A percentile compares a stretch with the other conserved stretches of the same genome.
phyloP scores from a whole-genome alignment of 768 basidiomycete genomes.

The Boletus barrowsii region DNA sequence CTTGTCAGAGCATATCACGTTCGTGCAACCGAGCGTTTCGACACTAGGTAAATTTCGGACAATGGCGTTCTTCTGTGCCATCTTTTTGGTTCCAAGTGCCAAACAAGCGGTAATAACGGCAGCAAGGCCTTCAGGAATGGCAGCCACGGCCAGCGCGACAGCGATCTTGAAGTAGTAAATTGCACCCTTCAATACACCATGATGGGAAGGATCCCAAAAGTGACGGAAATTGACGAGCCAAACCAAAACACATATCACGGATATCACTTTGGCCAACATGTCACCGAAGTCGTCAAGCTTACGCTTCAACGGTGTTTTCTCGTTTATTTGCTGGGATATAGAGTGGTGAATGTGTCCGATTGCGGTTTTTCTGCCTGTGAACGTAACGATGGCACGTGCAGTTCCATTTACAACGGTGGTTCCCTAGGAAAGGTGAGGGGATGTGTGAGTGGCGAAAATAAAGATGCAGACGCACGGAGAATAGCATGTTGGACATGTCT shows the following conservation, averaged over 20 bases:
- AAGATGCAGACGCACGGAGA: slow-evolving; percentile 56
- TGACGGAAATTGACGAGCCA: slow-evolving; percentile 97
- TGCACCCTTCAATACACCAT: slow-evolving; percentile 86
- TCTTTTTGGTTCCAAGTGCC: slow-evolving; percentile 96
- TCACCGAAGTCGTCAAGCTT: slow-evolving; percentile 99
- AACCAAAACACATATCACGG: slow-evolving; percentile 94
- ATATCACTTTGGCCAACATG: slow-evolving; percentile 95
- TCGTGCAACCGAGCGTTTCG: slow-evolving; percentile 96
- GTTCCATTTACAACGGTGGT: slow-evolving; percentile 95
- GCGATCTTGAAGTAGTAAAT: slow-evolving; percentile 99
- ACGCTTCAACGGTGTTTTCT: slow-evolving; percentile 96
- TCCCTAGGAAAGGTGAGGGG: slow-evolving; percentile 48
- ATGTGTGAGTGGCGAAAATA: neutral
- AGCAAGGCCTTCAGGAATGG: slow-evolving; percentile 97
- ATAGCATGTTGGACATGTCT: slow-evolving; percentile 96
- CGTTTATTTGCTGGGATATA: slow-evolving; percentile 87
- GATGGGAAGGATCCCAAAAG: slow-evolving; percentile 94
- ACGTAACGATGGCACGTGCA: slow-evolving; percentile 82
- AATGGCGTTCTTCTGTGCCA: slow-evolving; percentile 99
- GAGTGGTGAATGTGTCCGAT: slow-evolving; percentile 98
- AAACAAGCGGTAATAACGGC: slow-evolving; percentile 97
- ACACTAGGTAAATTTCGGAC: slow-evolving; percentile 95
- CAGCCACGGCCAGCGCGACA: slow-evolving; percentile 97
- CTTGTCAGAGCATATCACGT: slow-evolving; percentile 99
- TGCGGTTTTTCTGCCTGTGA: slow-evolving; percentile 83